Conservation (phyloP, 768 basidiomycete genomes). For the Trametopsis cervina region DNA sequence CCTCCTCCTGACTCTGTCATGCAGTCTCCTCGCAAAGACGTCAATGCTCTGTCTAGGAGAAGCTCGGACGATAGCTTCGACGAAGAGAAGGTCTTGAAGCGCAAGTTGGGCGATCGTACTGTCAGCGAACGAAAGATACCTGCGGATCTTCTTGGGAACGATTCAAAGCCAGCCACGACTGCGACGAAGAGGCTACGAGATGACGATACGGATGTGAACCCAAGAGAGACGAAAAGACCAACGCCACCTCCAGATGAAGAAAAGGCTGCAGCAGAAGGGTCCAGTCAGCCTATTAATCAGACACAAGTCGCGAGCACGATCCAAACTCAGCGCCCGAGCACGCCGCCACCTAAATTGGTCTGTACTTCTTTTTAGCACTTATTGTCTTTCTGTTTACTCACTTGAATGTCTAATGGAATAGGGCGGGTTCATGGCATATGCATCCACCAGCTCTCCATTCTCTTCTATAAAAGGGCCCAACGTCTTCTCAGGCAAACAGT, state of each 20-base stretch:
- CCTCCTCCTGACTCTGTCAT: not conserved
- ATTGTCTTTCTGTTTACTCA: constrained; percentile 2
- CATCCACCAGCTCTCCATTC: constrained; percentile 68
- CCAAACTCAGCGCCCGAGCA: not conserved
- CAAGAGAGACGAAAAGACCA: constrained; percentile 37
- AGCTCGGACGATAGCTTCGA: constrained; percentile 26
- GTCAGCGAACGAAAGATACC: constrained; percentile 42
- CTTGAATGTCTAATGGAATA: constrained; percentile 21
- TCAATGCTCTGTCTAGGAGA: constrained; percentile 8
- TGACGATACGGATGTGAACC: constrained; percentile 59
- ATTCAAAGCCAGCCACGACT: constrained; percentile 5
- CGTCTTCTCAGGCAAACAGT: constrained; percentile 30
- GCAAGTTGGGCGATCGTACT: constrained; percentile 62
- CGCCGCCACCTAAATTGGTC: constrained; percentile 41
- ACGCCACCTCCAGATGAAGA: constrained; percentile 61
- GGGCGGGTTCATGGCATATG: constrained; percentile 79
- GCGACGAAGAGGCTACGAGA: constrained; percentile 55
- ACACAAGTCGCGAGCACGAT: not conserved
- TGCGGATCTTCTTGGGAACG: constrained; percentile 10
- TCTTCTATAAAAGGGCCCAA: constrained; percentile 66
- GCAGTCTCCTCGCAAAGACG: constrained; percentile 1
- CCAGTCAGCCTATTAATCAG: not conserved
- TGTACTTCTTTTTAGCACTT: constrained; percentile 21
- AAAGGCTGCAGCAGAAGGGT: constrained; percentile 14
- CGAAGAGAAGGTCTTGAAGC: constrained; percentile 57